These are phyloP conservation scores for Trametes villosa DNA, from an alignment of 768 basidiomycete genomes.

Conservation along the genomic window DNA sequence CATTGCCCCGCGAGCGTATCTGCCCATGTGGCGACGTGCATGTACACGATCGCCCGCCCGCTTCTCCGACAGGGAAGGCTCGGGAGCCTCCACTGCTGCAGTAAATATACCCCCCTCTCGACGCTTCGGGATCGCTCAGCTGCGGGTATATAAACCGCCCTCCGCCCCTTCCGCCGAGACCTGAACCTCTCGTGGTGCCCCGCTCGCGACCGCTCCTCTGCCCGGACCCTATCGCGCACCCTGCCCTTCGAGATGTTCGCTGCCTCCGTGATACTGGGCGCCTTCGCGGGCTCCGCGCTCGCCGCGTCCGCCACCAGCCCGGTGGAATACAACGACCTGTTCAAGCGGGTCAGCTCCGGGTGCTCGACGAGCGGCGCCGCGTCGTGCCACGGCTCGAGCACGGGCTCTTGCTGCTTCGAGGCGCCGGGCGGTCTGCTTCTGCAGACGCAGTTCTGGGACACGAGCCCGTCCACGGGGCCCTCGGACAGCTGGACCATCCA, in stretches of 20 bases:
- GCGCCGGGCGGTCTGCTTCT: slow-evolving; percentile 63
- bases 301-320: slow-evolving; percentile 21
- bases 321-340: slow-evolving; percentile 30
- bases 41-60: neutral
- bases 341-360: slow-evolving; percentile 48
- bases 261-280: slow-evolving; percentile 28
- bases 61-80: slow-evolving; percentile 12
- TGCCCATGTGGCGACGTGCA: slow-evolving; percentile 11
- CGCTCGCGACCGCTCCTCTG: neutral
- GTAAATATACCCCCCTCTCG: neutral
- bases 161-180: neutral
- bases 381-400: slow-evolving; percentile 57
- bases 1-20: neutral
- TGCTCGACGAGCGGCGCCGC: slow-evolving; percentile 52
- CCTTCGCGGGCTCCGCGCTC: slow-evolving; percentile 27
- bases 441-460: slow-evolving; percentile 80
- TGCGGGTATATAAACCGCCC: neutral
- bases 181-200: neutral
- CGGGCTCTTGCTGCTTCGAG: slow-evolving; percentile 61
- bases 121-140: neutral
- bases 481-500: slow-evolving; percentile 75
- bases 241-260: slow-evolving; percentile 27
- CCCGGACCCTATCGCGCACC: neutral
- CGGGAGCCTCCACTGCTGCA: neutral
- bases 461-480: slow-evolving; percentile 64